These are phyloP conservation scores for Suillus sp. DNA, from an alignment of 768 basidiomycete genomes.

Conservation along the genomic window DNA sequence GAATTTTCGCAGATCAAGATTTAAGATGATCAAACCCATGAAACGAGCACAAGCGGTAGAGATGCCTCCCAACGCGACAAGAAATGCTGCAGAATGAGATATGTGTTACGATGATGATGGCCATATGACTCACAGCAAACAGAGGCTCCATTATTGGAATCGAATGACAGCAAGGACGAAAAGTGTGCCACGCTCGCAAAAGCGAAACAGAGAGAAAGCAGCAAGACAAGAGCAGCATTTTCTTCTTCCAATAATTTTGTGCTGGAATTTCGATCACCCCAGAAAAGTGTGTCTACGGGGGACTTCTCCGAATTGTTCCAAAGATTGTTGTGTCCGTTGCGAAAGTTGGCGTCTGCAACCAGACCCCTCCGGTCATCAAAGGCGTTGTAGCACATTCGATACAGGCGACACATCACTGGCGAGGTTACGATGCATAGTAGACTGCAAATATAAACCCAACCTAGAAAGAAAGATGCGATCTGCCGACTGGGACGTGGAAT, in stretches of 20 bases:
- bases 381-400: constrained; percentile 3
- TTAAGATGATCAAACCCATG: constrained; percentile 41
- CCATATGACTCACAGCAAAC: constrained; percentile 28
- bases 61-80: constrained; percentile 49
- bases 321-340: not conserved
- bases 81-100: constrained; percentile 37
- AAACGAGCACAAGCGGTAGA: constrained; percentile 40
- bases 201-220: constrained; percentile 32
- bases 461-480: constrained; percentile 42
- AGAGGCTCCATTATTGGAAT: constrained; percentile 15
- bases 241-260: not conserved
- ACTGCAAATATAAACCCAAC: constrained; percentile 42
- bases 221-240: constrained; percentile 22
- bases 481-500: constrained; percentile 31
- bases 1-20: constrained; percentile 36
- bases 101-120: not conserved
- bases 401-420: not conserved
- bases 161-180: constrained; percentile 33
- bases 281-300: not conserved
- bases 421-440: constrained; percentile 29
- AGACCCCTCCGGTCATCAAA: not conserved
- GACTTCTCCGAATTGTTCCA: not conserved
- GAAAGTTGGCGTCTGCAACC: not conserved
- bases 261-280: not conserved
- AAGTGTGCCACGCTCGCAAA: constrained; percentile 35